Conservation (phyloP, 306 rosid species). For the Trifolium fragiferum region DNA sequence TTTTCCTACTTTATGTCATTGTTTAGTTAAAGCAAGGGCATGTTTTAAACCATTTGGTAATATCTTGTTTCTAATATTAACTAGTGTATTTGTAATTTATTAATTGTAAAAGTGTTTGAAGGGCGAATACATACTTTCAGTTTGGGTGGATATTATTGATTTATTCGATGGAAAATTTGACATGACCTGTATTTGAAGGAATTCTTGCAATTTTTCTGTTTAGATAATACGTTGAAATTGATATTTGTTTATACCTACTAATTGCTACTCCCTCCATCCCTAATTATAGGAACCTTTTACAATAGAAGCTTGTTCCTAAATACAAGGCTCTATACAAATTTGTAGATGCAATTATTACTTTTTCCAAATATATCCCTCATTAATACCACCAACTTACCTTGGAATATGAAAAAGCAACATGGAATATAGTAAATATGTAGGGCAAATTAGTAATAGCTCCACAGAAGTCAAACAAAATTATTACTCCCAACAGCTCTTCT, state of each 20-base stretch:
- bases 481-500: too few relatives aligned
- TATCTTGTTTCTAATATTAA: slow-evolving; percentile 13
- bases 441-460: too few relatives aligned
- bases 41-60: slow-evolving; percentile 16
- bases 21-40: neutral
- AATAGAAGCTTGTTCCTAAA: too few relatives aligned
- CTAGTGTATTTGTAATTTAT: neutral
- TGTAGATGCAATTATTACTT: too few relatives aligned
- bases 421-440: too few relatives aligned
- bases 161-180: slow-evolving; percentile 25
- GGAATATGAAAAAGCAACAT: too few relatives aligned
- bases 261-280: too few relatives aligned
- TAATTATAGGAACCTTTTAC: too few relatives aligned
- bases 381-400: too few relatives aligned
- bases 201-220: slow-evolving; percentile 4
- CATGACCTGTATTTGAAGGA: slow-evolving; percentile 1
- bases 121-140: slow-evolving; percentile 7
- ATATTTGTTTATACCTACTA: neutral
- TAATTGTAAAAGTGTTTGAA: slow-evolving; percentile 14
- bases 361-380: too few relatives aligned
- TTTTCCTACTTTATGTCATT: neutral
- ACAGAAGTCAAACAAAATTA: too few relatives aligned
- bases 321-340: too few relatives aligned
- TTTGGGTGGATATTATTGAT: slow-evolving; percentile 25
- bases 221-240: slow-evolving; percentile 2